phyloP scores from a whole-genome alignment of 225 moss, liverwort and hornwort species.

The Polytrichum formosum region DNA sequence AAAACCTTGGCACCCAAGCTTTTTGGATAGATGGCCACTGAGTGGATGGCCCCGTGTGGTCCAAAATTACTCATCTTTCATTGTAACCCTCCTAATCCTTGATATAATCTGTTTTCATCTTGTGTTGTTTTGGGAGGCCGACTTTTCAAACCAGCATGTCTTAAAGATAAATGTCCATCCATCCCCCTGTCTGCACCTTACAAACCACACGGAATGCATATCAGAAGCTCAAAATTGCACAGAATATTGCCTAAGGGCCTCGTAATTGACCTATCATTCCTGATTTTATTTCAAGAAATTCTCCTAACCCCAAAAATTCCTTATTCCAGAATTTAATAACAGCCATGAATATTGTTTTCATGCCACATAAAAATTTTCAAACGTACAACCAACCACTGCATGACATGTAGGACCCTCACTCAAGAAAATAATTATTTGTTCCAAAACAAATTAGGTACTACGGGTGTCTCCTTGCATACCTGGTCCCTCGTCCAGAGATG shows the following conservation, averaged over 20 bases:
- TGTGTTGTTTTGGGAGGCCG: slow-evolving; percentile 8
- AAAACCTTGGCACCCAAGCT: no score
- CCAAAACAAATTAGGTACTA: not conserved
- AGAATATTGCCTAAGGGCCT: not conserved
- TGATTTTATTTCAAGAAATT: not conserved
- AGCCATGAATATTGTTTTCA: not conserved
- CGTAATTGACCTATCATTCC: not conserved
- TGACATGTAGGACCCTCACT: not conserved
- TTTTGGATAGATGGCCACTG: no score
- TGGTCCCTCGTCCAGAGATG: slow-evolving; percentile 27
- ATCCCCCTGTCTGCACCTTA: slow-evolving; percentile 26
- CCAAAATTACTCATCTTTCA: no score
- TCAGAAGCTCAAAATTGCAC: slow-evolving; percentile 11
- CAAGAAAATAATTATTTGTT: not conserved
- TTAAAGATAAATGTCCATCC: slow-evolving; percentile 10
- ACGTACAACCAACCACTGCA: not conserved
- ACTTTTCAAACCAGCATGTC: slow-evolving; percentile 8
- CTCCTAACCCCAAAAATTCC: not conserved
- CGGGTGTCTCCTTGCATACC: slow-evolving; percentile 20
- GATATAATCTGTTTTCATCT: slow-evolving; percentile 19
- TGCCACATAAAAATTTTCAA: not conserved
- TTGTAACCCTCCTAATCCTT: slow-evolving; percentile 6
- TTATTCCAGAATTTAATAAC: not conserved
- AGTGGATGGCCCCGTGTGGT: no score
- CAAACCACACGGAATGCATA: slow-evolving; percentile 5